Percentiles rank a stretch among this genome's conserved stretches.
phyloP scores from a whole-genome alignment of 2,329 filamentous ascomycete genomes.

The Penicillium thymicola region DNA sequence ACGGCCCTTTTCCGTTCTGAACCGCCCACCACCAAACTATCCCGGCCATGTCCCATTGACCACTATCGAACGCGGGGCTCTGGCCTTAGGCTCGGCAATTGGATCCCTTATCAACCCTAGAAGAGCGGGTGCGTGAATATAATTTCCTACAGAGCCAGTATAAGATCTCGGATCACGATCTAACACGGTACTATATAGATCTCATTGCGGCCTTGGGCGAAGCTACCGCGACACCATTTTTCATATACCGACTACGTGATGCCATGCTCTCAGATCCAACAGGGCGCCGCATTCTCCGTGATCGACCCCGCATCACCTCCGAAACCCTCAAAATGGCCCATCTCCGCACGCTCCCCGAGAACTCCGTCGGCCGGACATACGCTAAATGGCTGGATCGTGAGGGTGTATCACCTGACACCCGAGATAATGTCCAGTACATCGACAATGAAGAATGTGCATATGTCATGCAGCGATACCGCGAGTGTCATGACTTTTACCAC shows the following conservation, averaged over 20 bases:
- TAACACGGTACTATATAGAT: conserved; percentile 53
- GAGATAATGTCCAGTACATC: conserved; percentile 78
- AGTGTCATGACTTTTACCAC: conserved; percentile 98
- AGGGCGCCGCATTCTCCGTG: conserved; percentile 84
- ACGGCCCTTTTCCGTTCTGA: conserved; percentile 73
- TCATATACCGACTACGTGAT: conserved; percentile 85
- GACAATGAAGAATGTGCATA: conserved; percentile 95
- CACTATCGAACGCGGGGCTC: conserved; percentile 66
- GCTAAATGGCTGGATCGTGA: conserved; percentile 90
- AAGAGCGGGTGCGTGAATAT: conserved; percentile 60
- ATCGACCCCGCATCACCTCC: conserved; percentile 84
- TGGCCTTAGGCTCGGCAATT: conserved; percentile 62
- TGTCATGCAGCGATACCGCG: conserved; percentile 96
- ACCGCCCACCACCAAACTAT: conserved; percentile 82
- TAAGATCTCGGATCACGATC: not conserved
- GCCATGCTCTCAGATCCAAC: conserved; percentile 84
- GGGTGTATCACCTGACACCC: conserved; percentile 87
- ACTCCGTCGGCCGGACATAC: conserved; percentile 78
- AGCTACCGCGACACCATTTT: conserved; percentile 89
- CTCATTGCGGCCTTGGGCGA: conserved; percentile 93
- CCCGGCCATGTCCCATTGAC: conserved; percentile 90
- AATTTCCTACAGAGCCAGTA: not conserved
- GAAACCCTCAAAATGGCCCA: conserved; percentile 62
- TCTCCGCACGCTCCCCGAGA: conserved; percentile 68
- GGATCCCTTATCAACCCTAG: conserved; percentile 68